Conservation (phyloP, 768 basidiomycete genomes). For the Suillus sp. region DNA sequence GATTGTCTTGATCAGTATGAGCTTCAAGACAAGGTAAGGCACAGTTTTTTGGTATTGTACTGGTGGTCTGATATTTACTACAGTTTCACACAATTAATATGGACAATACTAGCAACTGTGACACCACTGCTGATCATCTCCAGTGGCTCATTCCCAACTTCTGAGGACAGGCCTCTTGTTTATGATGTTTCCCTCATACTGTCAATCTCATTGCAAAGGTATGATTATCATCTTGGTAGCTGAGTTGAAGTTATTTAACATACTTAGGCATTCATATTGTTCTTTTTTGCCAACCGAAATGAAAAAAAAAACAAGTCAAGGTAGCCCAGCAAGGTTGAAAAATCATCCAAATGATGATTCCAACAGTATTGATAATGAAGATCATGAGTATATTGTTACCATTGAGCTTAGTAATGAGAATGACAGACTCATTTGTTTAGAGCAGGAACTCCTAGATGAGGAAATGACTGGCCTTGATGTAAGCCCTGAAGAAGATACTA, state of each 20-base stretch:
- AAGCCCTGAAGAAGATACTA: neutral
- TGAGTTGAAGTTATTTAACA: neutral
- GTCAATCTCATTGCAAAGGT: constrained; percentile 39
- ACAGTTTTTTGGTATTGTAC: too few species aligned
- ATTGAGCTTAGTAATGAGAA: neutral
- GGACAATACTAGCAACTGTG: constrained; percentile 38
- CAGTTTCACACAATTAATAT: constrained; percentile 34
- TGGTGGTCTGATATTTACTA: too few species aligned
- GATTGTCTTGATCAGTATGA: constrained; percentile 32
- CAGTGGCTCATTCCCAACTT: constrained; percentile 26
- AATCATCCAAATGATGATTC: neutral
- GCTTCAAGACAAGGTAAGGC: constrained; percentile 15
- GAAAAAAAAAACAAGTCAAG: neutral
- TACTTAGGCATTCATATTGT: neutral
- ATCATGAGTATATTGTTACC: neutral
- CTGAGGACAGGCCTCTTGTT: constrained; percentile 18
- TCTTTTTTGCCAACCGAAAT: neutral
- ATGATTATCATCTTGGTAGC: neutral
- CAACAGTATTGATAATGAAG: neutral
- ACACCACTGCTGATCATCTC: constrained; percentile 27
- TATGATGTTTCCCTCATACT: constrained; percentile 35
- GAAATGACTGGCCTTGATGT: neutral
- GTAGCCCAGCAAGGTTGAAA: neutral
- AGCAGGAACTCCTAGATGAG: neutral
- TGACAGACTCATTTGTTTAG: neutral